Evolutionary conservation across 768 basidiomycete species (phyloP).

Genomic region (Suillus tomentosus): DNA sequence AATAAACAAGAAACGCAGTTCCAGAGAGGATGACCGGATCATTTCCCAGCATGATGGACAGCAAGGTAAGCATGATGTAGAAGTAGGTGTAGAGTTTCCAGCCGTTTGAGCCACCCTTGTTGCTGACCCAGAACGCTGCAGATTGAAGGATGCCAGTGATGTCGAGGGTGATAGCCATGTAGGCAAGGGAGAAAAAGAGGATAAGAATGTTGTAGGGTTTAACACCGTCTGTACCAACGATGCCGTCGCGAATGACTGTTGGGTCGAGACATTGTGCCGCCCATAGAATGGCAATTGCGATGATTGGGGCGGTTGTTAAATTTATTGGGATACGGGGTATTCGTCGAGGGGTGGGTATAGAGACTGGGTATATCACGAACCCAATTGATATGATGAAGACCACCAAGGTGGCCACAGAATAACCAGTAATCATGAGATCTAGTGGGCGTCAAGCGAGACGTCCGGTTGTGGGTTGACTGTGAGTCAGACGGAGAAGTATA

Average conservation of each 20-base stretch:
- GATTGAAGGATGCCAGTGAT: constrained; percentile 84
- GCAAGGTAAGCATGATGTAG: constrained; percentile 77
- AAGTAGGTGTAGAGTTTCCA: constrained; percentile 75
- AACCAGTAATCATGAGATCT: constrained; percentile 40
- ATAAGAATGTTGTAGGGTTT: constrained; percentile 93
- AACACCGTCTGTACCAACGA: constrained; percentile 77
- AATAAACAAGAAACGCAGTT: constrained; percentile 88
- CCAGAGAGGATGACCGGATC: constrained; percentile 93
- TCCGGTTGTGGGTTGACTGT: no score
- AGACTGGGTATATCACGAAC: constrained; percentile 50
- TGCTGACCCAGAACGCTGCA: constrained; percentile 88
- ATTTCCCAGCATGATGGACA: constrained; percentile 85
- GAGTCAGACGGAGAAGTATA: no score
- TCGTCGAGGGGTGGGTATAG: constrained; percentile 40
- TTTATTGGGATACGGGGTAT: constrained; percentile 43
- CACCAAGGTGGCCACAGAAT: constrained; percentile 50
- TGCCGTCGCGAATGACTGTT: constrained; percentile 65
- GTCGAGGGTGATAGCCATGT: constrained; percentile 91
- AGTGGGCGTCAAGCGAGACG: no score
- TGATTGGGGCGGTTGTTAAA: constrained; percentile 55
- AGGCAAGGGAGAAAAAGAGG: constrained; percentile 88
- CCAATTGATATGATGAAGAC: constrained; percentile 55
- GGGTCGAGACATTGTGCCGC: constrained; percentile 52
- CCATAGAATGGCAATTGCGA: constrained; percentile 55
- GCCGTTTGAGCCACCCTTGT: constrained; percentile 75